These are phyloP conservation scores for Paraleonurus japonicus DNA, from an alignment of 257 asterid species.

Conservation along the genomic window DNA sequence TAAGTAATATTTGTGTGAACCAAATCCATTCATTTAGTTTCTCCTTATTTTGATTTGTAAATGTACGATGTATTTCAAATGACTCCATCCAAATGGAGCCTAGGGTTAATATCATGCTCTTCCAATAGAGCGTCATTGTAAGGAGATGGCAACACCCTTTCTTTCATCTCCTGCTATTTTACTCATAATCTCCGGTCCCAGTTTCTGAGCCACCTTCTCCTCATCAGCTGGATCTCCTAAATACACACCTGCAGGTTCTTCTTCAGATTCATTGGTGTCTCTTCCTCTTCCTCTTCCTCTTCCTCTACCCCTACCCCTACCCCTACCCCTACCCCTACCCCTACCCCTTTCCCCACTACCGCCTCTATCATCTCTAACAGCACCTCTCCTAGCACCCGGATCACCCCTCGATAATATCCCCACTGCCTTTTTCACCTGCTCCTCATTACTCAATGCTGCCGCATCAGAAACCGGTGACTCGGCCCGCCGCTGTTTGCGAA, in stretches of 20 bases:
- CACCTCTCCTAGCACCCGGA: slow-evolving; percentile 20
- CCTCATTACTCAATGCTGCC: slow-evolving; percentile 44
- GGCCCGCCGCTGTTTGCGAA: slow-evolving; percentile 34
- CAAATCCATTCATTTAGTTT: too few species aligned
- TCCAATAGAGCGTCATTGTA: slow-evolving; percentile 58
- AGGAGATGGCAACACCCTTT: slow-evolving; percentile 67
- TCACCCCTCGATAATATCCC: slow-evolving; percentile 52
- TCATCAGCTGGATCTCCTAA: slow-evolving; percentile 56
- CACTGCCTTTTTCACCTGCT: slow-evolving; percentile 50
- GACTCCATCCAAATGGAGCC: too few species aligned
- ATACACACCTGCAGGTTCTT: slow-evolving; percentile 36
- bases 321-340: too few species aligned
- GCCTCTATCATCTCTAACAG: slow-evolving; percentile 31
- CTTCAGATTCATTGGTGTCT: slow-evolving; percentile 41
- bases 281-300: slow-evolving; percentile 41
- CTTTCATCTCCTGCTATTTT: slow-evolving; percentile 45
- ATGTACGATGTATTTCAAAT: too few species aligned
- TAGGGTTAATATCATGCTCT: slow-evolving; percentile 65
- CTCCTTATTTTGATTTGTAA: too few species aligned
- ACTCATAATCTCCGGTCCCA: slow-evolving; percentile 69
- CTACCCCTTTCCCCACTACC: slow-evolving; percentile 32
- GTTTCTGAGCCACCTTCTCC: slow-evolving; percentile 57
- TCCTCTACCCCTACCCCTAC: slow-evolving; percentile 40
- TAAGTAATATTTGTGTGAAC: too few species aligned
- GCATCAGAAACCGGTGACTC: slow-evolving; percentile 13